Evolutionary conservation across 148 eudicot species (phyloP).

Genomic region (Camellia granthamiana): DNA sequence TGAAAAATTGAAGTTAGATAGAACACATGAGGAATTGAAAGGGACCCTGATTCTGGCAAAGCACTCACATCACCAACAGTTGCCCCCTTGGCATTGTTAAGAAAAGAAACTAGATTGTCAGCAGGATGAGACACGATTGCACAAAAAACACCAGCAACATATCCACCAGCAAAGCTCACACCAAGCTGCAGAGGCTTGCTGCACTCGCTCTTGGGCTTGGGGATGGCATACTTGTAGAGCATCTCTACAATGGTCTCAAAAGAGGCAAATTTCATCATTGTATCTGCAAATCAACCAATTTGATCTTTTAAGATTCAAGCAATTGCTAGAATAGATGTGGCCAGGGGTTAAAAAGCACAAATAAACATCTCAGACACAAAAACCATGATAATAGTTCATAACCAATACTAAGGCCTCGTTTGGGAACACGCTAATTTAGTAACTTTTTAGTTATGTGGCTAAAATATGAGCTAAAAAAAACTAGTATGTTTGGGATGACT

Average conservation of each 20-base stretch:
- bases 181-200: slow-evolving; percentile 63
- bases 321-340: neutral
- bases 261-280: slow-evolving; percentile 81
- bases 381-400: neutral
- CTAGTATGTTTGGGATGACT: no score
- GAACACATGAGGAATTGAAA: neutral
- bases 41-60: neutral
- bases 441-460: no score
- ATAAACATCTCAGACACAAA: neutral
- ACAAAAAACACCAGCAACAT: slow-evolving; percentile 65
- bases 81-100: slow-evolving; percentile 67
- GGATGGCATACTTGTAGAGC: slow-evolving; percentile 54
- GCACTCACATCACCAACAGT: slow-evolving; percentile 46
- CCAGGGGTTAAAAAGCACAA: neutral
- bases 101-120: slow-evolving; percentile 71
- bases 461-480: no score
- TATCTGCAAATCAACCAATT: slow-evolving; percentile 43
- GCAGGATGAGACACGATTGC: slow-evolving; percentile 75
- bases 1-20: neutral
- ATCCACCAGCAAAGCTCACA: slow-evolving; percentile 71
- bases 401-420: neutral
- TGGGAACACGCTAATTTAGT: no score
- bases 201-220: slow-evolving; percentile 64
- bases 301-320: neutral
- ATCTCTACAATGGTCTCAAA: slow-evolving; percentile 65